A percentile compares a stretch with the other conserved stretches of the same genome.
These are phyloP conservation scores for Liriodendron chinense DNA, from an alignment of 164 flowering plant genomes.

Conservation along the genomic window DNA sequence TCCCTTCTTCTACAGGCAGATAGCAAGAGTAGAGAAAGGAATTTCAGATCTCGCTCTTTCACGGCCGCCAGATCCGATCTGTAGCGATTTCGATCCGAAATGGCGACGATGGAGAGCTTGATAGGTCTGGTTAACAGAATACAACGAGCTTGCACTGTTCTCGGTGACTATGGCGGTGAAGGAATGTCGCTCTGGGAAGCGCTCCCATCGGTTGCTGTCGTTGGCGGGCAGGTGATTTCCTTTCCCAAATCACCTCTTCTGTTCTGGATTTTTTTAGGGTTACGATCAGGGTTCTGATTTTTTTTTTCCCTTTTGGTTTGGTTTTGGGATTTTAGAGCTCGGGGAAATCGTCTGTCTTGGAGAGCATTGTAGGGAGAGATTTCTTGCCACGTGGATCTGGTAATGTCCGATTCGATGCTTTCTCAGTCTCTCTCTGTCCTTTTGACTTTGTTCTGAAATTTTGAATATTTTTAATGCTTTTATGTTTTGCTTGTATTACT, in stretches of 20 bases:
- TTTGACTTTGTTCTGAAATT: not conserved
- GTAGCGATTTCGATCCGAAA: constrained; percentile 22
- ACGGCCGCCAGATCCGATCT: not conserved
- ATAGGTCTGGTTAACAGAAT: constrained; percentile 91
- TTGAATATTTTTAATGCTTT: not conserved
- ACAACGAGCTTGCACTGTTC: constrained; percentile 91
- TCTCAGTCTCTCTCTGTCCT: not conserved
- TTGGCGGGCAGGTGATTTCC: constrained; percentile 81
- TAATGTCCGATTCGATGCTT: constrained; percentile 25
- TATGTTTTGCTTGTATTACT: not conserved
- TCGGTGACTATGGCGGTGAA: constrained; percentile 97
- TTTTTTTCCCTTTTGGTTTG: constrained; percentile 2
- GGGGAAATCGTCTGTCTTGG: constrained; percentile 95
- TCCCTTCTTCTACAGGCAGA: not conserved
- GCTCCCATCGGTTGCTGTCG: constrained; percentile 96
- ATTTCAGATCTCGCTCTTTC: not conserved
- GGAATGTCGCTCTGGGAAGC: constrained; percentile 99
- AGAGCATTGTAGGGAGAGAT: constrained; percentile 96
- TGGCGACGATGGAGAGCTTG: constrained; percentile 95
- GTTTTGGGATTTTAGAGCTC: constrained; percentile 61
- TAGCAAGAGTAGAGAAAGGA: not conserved
- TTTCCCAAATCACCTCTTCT: not conserved
- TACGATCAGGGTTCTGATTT: not conserved
- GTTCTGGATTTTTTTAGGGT: not conserved
- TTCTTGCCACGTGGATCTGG: constrained; percentile 99